These are phyloP conservation scores for Cryptococcus depauperatus DNA, from an alignment of 1,284 basidiomycete species.

Conservation along the genomic window DNA sequence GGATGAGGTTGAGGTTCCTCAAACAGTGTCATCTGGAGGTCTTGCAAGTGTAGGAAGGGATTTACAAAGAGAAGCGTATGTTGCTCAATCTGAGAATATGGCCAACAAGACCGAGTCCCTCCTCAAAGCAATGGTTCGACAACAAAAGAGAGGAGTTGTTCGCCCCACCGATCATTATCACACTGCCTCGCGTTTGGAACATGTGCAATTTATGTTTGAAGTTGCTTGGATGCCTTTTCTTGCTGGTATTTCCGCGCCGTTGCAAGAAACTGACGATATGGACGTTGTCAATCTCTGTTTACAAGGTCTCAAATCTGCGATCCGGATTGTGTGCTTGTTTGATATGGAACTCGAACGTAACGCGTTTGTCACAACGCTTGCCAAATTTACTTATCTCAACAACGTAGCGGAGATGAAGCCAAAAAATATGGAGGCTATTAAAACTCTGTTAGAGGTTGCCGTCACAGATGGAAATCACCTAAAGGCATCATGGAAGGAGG, in stretches of 20 bases:
- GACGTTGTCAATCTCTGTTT: slow-evolving; percentile 86
- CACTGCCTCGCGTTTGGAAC: slow-evolving; percentile 87
- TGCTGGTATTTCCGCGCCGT: slow-evolving; percentile 80
- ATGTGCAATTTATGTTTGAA: slow-evolving; percentile 95
- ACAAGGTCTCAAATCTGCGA: slow-evolving; percentile 88
- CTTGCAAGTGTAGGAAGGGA: slow-evolving; percentile 83
- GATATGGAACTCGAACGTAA: slow-evolving; percentile 91
- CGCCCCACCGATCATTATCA: slow-evolving; percentile 76
- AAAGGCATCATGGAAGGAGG: slow-evolving; percentile 91
- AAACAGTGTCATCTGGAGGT: slow-evolving; percentile 55
- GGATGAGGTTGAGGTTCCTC: slow-evolving; percentile 70
- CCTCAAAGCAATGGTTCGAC: slow-evolving; percentile 79
- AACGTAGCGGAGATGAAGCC: slow-evolving; percentile 96
- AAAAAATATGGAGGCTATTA: slow-evolving; percentile 98
- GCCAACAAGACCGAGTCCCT: slow-evolving; percentile 91
- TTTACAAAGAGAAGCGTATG: slow-evolving; percentile 86
- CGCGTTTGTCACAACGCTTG: slow-evolving; percentile 94
- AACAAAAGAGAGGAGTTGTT: slow-evolving; percentile 60
- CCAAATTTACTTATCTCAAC: slow-evolving; percentile 92
- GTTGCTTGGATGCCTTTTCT: slow-evolving; percentile 96
- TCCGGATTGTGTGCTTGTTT: slow-evolving; percentile 87
- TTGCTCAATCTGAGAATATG: slow-evolving; percentile 89
- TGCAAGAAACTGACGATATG: slow-evolving; percentile 86
- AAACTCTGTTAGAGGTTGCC: slow-evolving; percentile 82
- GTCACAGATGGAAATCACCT: slow-evolving; percentile 89